phyloP scores from a whole-genome alignment of 2,329 filamentous ascomycete genomes.

The Chrysoporthe austroafricana region DNA sequence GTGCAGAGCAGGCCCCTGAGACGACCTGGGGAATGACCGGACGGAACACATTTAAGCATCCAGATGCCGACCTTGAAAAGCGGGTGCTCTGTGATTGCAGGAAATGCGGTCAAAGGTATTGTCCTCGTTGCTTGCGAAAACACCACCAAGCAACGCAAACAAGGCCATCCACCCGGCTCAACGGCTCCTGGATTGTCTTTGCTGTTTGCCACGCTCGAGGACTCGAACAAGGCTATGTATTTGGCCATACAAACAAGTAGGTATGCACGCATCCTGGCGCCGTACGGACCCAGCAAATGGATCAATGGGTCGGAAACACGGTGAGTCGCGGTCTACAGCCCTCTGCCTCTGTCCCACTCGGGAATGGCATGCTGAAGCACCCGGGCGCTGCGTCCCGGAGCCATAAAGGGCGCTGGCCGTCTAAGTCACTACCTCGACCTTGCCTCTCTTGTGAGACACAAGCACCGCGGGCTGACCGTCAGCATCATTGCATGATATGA shows the following conservation, averaged over 20 bases:
- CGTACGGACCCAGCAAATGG: too few relatives aligned
- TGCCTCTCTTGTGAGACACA: constrained; percentile 14
- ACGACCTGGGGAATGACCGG: not conserved
- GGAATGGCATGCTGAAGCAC: not conserved
- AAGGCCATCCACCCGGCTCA: not conserved
- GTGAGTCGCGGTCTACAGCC: too few relatives aligned
- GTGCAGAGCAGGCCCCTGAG: not conserved
- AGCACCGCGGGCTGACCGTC: not conserved
- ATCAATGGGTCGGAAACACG: too few relatives aligned
- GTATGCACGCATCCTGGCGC: too few relatives aligned
- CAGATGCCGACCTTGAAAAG: not conserved
- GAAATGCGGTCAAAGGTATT: not conserved
- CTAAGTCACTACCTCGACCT: constrained; percentile 8
- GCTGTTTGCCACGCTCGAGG: not conserved
- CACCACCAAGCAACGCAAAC: not conserved
- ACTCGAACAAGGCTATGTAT: too few relatives aligned
- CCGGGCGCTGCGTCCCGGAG: not conserved
- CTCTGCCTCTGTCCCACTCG: too few relatives aligned
- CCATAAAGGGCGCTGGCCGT: not conserved
- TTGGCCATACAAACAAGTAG: too few relatives aligned
- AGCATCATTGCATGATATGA: not conserved
- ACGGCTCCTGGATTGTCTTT: not conserved
- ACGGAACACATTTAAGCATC: not conserved
- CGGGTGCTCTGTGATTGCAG: not conserved
- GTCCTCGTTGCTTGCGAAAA: not conserved